Conservation (phyloP, 257 asterid genomes). For the Ligustrum vulgare region DNA sequence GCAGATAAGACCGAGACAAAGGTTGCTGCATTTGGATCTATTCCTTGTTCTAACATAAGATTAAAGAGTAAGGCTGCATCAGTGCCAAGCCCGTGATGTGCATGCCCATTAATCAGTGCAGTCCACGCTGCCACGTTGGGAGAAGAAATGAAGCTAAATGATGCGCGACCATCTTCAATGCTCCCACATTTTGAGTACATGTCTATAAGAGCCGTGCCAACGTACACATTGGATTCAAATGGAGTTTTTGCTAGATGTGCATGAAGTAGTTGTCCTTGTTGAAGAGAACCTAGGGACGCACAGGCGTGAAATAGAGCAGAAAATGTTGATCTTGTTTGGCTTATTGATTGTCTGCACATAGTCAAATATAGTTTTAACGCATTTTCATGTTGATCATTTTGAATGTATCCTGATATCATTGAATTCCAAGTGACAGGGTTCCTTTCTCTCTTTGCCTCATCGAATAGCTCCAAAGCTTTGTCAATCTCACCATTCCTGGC, state of each 20-base stretch:
- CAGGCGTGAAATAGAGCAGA: constrained; percentile 61
- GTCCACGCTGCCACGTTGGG: constrained; percentile 84
- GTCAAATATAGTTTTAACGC: constrained; percentile 52
- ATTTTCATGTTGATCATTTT: constrained; percentile 46
- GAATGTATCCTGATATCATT: constrained; percentile 75
- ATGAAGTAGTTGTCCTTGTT: constrained; percentile 63
- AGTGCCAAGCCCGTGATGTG: constrained; percentile 57
- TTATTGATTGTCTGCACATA: constrained; percentile 60
- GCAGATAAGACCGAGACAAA: constrained; percentile 68
- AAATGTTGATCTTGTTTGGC: constrained; percentile 68
- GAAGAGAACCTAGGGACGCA: constrained; percentile 67
- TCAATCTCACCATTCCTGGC: constrained; percentile 48
- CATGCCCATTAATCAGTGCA: constrained; percentile 63
- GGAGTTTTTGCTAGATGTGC: constrained; percentile 63
- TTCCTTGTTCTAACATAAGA: constrained; percentile 51
- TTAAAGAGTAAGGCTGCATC: constrained; percentile 50
- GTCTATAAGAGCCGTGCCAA: constrained; percentile 74
- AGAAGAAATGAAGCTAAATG: constrained; percentile 48
- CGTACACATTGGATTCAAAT: constrained; percentile 50
- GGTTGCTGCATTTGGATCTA: constrained; percentile 73
- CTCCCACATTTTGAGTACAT: constrained; percentile 90
- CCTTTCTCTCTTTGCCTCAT: constrained; percentile 51
- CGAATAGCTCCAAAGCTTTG: constrained; percentile 66
- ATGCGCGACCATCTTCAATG: constrained; percentile 53
- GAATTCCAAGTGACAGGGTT: constrained; percentile 77